Evolutionary conservation across 345 rosid genomes (phyloP).

Genomic region (Ceriops zippeliana): DNA sequence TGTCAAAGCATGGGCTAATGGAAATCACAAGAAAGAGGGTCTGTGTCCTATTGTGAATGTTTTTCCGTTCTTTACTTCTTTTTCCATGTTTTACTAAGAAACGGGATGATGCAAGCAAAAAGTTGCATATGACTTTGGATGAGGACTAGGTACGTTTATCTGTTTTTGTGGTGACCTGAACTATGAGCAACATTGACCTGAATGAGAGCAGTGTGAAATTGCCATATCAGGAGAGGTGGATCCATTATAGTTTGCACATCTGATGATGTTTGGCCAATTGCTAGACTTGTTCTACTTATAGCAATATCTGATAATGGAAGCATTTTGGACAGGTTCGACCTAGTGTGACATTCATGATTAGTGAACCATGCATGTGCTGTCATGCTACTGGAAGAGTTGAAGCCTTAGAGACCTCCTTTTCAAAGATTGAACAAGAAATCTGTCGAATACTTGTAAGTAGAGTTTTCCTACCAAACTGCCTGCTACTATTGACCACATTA

Average conservation of each 20-base stretch:
- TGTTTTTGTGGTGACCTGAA: not conserved
- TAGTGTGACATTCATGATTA: constrained; percentile 90
- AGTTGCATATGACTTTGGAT: too few relatives aligned
- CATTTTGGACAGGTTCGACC: constrained; percentile 78
- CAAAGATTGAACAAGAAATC: constrained; percentile 93
- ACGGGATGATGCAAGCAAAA: not conserved
- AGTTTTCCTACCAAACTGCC: not conserved
- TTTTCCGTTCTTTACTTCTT: constrained; percentile 16
- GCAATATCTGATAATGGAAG: constrained; percentile 11
- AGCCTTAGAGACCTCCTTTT: constrained; percentile 90
- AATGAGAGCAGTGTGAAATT: not conserved
- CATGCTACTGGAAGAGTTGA: constrained; percentile 96
- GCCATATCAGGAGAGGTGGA: not conserved
- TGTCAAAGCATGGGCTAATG: constrained; percentile 95
- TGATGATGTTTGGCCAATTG: not conserved
- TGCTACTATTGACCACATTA: too few relatives aligned
- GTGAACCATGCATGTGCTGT: constrained; percentile 92
- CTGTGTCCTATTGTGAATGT: constrained; percentile 21
- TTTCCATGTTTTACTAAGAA: not conserved
- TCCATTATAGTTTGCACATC: not conserved
- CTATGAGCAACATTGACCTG: not conserved
- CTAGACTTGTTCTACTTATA: constrained; percentile 4
- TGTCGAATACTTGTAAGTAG: constrained; percentile 75
- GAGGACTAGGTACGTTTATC: not conserved
- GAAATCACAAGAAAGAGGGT: constrained; percentile 99